Evolutionary conservation across 768 basidiomycete genomes (phyloP).

Genomic region (Naganishia kalamii): DNA sequence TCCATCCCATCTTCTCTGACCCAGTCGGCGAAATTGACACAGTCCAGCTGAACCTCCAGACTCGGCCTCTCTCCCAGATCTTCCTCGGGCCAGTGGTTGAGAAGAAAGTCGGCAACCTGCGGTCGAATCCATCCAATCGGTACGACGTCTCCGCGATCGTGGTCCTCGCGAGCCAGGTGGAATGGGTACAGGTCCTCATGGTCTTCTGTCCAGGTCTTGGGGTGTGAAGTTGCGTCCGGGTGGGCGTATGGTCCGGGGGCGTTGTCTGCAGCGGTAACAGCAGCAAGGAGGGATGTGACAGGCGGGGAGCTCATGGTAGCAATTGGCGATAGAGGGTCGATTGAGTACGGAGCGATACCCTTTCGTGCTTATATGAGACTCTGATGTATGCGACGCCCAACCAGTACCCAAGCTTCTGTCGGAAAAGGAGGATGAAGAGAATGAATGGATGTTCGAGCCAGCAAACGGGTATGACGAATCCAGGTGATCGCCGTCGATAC

Average conservation of each 20-base stretch:
- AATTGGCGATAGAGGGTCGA: too few species aligned
- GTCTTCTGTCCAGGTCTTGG: constrained; percentile 13
- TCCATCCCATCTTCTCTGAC: constrained; percentile 54
- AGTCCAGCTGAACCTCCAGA: constrained; percentile 36
- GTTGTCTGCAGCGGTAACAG: constrained; percentile 36
- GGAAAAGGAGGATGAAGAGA: too few species aligned
- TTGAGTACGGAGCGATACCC: too few species aligned
- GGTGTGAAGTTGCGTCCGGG: constrained; percentile 26
- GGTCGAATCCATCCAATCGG: constrained; percentile 50
- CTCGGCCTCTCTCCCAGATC: constrained; percentile 24
- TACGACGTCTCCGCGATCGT: constrained; percentile 21
- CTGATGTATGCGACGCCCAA: too few species aligned
- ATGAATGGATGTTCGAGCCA: too few species aligned
- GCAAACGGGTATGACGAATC: too few species aligned
- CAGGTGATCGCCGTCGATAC: too few species aligned
- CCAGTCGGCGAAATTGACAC: constrained; percentile 10
- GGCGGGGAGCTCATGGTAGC: background rate
- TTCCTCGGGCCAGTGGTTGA: constrained; percentile 33
- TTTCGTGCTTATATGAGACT: too few species aligned
- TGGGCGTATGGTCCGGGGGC: constrained; percentile 25
- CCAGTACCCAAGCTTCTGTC: too few species aligned
- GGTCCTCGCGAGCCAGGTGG: constrained; percentile 36
- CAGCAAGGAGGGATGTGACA: constrained; percentile 22
- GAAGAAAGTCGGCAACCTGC: constrained; percentile 37
- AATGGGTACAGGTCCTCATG: constrained; percentile 33